phyloP scores from a whole-genome alignment of 495 filamentous ascomycete species.

The Penicillium atrosanguineum region DNA sequence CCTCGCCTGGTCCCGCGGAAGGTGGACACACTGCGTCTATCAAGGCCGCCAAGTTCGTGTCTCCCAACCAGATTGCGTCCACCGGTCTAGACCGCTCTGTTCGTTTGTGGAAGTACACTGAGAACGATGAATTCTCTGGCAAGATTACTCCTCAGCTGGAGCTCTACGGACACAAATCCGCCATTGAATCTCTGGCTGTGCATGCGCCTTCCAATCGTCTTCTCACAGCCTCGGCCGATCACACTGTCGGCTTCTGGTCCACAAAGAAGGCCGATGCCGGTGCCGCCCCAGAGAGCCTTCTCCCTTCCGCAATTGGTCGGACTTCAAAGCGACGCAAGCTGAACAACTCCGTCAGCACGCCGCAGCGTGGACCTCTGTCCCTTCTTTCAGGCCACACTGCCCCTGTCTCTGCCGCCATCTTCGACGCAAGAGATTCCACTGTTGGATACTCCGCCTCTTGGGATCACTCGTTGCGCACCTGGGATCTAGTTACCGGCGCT shows the following conservation, averaged over 20 bases:
- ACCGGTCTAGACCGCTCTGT: conserved; percentile 79
- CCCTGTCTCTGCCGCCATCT: conserved; percentile 71
- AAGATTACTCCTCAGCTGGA: conserved; percentile 74
- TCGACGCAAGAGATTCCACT: conserved; percentile 78
- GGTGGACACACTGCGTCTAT: conserved; percentile 73
- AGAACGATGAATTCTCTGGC: conserved; percentile 55
- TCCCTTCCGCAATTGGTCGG: conserved; percentile 57
- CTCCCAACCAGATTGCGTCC: conserved; percentile 71
- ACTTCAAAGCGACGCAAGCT: conserved; percentile 76
- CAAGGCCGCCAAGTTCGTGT: conserved; percentile 78
- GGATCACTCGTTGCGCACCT: conserved; percentile 86
- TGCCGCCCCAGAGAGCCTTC: conserved; percentile 59
- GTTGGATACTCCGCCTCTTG: conserved; percentile 85
- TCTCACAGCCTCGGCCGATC: conserved; percentile 78
- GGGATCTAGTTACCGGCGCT: conserved; percentile 77
- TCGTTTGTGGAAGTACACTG: conserved; percentile 82
- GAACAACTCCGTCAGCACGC: conserved; percentile 56
- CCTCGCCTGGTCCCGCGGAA: conserved; percentile 57
- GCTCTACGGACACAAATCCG: conserved; percentile 78
- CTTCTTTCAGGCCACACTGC: conserved; percentile 69
- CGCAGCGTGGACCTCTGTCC: conserved; percentile 76
- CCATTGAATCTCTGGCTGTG: conserved; percentile 73
- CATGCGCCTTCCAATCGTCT: conserved; percentile 72
- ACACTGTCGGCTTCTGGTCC: conserved; percentile 81
- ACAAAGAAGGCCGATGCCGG: conserved; percentile 71